Conservation (phyloP, 1,284 basidiomycete genomes). For the Fistulina hepatica region DNA sequence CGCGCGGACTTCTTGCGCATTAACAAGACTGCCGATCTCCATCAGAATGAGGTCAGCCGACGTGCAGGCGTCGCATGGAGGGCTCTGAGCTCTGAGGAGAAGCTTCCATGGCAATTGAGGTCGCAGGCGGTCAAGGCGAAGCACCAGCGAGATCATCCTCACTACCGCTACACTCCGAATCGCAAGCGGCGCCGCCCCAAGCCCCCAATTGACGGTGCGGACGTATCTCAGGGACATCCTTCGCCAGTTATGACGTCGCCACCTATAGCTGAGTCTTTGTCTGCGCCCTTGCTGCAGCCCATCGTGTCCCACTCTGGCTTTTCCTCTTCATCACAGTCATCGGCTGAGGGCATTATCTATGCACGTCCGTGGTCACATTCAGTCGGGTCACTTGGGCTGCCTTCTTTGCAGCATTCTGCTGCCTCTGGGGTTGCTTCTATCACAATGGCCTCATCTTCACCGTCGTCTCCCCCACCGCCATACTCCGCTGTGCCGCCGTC, state of each 20-base stretch:
- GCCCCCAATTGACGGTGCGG: background rate
- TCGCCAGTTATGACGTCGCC: background rate
- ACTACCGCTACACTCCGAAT: conserved; percentile 34
- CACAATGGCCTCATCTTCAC: too few species aligned
- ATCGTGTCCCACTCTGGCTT: too few species aligned
- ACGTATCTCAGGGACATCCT: background rate
- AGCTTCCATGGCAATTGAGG: conserved; percentile 31
- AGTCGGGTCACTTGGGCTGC: too few species aligned
- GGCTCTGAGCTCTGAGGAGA: conserved; percentile 29
- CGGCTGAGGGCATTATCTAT: too few species aligned
- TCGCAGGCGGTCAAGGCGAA: conserved; percentile 29
- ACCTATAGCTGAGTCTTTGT: background rate
- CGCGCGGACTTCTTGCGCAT: conserved; percentile 59
- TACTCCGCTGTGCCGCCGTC: too few species aligned
- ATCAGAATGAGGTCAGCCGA: conserved; percentile 49
- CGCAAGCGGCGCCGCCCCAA: background rate
- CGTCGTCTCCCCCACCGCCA: too few species aligned
- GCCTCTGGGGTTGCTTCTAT: too few species aligned
- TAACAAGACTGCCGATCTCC: conserved; percentile 30
- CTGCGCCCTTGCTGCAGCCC: background rate
- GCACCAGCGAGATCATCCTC: conserved; percentile 32
- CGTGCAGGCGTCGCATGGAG: conserved; percentile 48
- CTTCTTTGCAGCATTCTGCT: too few species aligned
- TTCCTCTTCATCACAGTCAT: too few species aligned
- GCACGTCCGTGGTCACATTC: too few species aligned